These are phyloP conservation scores for Plasmodium coatneyi DNA, from an alignment of 169 alveolate species.

Conservation along the genomic window DNA sequence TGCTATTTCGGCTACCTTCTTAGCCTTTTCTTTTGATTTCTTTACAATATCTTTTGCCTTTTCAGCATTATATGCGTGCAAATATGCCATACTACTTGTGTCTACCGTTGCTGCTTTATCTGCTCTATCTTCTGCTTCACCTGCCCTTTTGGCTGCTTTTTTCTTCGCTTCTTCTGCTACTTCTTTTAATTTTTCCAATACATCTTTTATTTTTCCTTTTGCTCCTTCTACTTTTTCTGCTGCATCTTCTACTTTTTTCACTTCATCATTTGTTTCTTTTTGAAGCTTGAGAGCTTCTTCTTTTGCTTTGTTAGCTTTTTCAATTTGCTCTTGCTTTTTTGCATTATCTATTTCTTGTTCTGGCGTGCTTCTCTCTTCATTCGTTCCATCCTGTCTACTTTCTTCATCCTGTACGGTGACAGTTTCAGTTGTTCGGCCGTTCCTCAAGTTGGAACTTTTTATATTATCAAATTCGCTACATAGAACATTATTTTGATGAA, in stretches of 20 bases:
- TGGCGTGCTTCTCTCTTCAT: too few relatives aligned
- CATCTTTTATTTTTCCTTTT: too few relatives aligned
- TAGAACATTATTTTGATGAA: neutral
- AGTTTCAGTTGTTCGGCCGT: neutral
- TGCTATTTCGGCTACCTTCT: neutral
- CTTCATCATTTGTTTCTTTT: too few relatives aligned
- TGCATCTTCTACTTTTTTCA: too few relatives aligned
- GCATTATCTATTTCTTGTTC: too few relatives aligned
- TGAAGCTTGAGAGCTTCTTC: too few relatives aligned
- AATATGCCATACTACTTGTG: neutral
- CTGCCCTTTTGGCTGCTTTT: neutral
- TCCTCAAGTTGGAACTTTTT: neutral
- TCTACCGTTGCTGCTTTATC: neutral
- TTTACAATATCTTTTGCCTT: neutral
- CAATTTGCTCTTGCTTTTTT: too few relatives aligned
- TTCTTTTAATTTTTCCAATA: too few relatives aligned
- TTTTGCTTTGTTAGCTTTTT: too few relatives aligned
- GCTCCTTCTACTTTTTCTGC: neutral
- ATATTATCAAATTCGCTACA: neutral
- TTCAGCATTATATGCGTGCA: neutral
- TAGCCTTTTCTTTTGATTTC: neutral
- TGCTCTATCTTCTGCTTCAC: neutral
- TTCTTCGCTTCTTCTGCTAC: neutral
- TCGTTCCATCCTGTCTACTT: neutral
- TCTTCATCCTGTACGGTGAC: neutral